phyloP scores from a whole-genome alignment of 768 basidiomycete genomes.

The Panaeolus papilionaceus region DNA sequence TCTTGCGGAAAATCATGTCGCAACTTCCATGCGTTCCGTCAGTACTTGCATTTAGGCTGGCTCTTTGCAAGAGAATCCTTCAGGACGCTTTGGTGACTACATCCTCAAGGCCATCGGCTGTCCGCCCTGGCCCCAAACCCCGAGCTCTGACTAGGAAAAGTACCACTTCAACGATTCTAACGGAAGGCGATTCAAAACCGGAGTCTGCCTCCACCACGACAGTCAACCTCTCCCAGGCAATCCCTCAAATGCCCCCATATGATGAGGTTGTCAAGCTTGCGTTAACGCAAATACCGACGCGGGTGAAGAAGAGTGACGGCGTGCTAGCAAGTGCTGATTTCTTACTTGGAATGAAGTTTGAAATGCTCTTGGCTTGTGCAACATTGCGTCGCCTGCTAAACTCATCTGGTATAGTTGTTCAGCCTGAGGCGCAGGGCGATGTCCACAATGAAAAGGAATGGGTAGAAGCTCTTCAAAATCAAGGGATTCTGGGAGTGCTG shows the following conservation, averaged over 20 bases:
- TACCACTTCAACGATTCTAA: neutral
- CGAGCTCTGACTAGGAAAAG: neutral
- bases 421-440: neutral
- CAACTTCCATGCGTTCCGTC: constrained; percentile 41
- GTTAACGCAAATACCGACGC: neutral
- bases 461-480: neutral
- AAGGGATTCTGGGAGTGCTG: constrained; percentile 7
- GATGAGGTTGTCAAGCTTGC: neutral
- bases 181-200: neutral
- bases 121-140: constrained; percentile 3
- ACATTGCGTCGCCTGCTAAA: neutral
- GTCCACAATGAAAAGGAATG: neutral
- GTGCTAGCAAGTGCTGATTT: neutral
- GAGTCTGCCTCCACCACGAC: neutral
- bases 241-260: neutral
- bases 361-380: constrained; percentile 5
- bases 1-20: constrained; percentile 26
- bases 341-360: constrained; percentile 4
- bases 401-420: neutral
- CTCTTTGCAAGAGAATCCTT: constrained; percentile 44
- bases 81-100: constrained; percentile 19
- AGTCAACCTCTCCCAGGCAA: neutral
- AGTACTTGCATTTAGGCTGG: constrained; percentile 47
- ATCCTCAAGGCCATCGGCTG: neutral
- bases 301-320: neutral